A percentile compares a stretch with the other conserved stretches of the same genome.
Evolutionary conservation across 371 early-diverging fungal species (phyloP).

Genomic region (Cokeromyces recurvatus): DNA sequence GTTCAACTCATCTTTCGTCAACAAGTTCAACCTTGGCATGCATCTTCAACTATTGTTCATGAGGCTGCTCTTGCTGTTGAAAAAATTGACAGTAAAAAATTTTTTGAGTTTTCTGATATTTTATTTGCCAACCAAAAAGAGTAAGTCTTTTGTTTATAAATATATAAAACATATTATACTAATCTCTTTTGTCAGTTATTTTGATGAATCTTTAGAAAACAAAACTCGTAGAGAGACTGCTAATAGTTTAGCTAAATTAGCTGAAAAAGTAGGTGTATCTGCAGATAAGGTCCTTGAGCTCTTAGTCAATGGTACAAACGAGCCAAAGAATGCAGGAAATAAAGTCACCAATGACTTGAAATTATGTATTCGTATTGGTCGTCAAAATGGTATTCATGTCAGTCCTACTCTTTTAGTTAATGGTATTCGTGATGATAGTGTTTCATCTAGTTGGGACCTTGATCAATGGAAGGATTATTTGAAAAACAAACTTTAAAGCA

Average conservation of each 20-base stretch:
- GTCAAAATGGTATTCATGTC: slow-evolving; percentile 75
- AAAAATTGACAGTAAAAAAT: slow-evolving; percentile 49
- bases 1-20: slow-evolving; percentile 69
- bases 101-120: slow-evolving; percentile 50
- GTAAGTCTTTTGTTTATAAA: slow-evolving; percentile 20
- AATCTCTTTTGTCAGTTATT: slow-evolving; percentile 34
- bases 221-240: slow-evolving; percentile 48
- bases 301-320: slow-evolving; percentile 42
- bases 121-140: slow-evolving; percentile 61
- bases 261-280: slow-evolving; percentile 36
- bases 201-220: slow-evolving; percentile 63
- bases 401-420: slow-evolving; percentile 73
- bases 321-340: slow-evolving; percentile 52
- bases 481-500: slow-evolving; percentile 30
- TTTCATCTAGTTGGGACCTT: slow-evolving; percentile 69
- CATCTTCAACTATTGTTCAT: slow-evolving; percentile 66
- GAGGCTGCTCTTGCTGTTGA: slow-evolving; percentile 83
- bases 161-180: neutral
- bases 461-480: slow-evolving; percentile 64
- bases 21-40: slow-evolving; percentile 87
- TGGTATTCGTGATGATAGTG: slow-evolving; percentile 62
- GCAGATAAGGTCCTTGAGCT: slow-evolving; percentile 38
- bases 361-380: slow-evolving; percentile 56
- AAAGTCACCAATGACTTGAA: slow-evolving; percentile 66
- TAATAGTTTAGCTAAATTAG: slow-evolving; percentile 46